Evolutionary conservation across 306 rosid genomes (phyloP).

Genomic region (Arachis stenosperma): DNA sequence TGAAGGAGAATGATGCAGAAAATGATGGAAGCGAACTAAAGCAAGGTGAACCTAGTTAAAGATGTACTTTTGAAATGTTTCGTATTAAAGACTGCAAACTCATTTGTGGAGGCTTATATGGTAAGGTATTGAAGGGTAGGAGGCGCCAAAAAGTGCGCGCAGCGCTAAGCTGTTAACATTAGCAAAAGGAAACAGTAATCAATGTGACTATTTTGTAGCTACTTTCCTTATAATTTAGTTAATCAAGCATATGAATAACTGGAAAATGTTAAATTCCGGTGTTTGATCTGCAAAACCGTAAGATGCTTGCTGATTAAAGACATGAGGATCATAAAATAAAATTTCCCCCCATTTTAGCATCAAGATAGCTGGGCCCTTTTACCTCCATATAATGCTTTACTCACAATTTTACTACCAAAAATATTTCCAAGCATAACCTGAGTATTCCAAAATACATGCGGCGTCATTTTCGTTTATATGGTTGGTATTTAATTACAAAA

Average conservation of each 20-base stretch:
- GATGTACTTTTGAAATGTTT: constrained; percentile 5
- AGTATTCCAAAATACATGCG: neutral
- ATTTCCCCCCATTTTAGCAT: neutral
- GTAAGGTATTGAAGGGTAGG: neutral
- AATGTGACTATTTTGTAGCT: neutral
- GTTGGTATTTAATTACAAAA: constrained; percentile 4
- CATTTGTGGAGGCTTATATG: constrained; percentile 5
- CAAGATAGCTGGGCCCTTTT: neutral
- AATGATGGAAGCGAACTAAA: constrained; percentile 54
- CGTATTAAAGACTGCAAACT: constrained; percentile 11
- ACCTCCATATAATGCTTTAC: neutral
- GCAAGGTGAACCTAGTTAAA: constrained; percentile 64
- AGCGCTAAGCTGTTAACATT: neutral
- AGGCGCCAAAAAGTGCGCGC: neutral
- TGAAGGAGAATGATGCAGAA: constrained; percentile 54
- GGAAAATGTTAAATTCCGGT: neutral
- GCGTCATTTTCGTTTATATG: neutral
- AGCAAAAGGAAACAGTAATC: neutral
- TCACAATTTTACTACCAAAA: constrained; percentile 1
- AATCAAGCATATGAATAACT: neutral
- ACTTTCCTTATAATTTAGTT: neutral
- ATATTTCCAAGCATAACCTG: neutral
- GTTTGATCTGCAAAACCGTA: neutral
- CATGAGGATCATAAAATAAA: neutral
- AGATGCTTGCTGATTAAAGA: neutral